Evolutionary conservation across 441 rosid genomes (phyloP), one percentile per base, ranked within the genome.

Genomic region (Croton setiger): DNA sequence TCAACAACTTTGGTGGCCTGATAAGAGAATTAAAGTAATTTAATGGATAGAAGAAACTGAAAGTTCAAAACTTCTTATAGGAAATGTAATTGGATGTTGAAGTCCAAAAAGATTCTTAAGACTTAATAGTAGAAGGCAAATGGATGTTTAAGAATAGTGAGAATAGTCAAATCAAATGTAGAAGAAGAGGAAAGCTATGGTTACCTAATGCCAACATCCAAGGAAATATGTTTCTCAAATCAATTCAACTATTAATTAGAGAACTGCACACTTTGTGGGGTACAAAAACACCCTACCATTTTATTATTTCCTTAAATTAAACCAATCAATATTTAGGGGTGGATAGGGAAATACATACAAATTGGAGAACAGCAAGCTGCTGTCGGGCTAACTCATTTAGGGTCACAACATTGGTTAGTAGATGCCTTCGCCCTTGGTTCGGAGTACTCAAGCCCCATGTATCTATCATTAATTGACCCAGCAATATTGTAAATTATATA

Each of bases 231-330:
- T 73, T 63, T 71, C 76, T 67, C 76, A 45, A 44, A 55, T 27
- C 31, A 27, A 15, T 67, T 67, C 70, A 63, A 66, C 49, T 67
- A 71, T 33, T 13, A 55, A 47, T 61, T 57, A 58, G 39, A 33
- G 63, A 58, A 72, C 76, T 68, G 68, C 45, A 54, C 72, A 69
- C 37, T 35, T 68, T 3, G 63, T 78, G 80, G 83, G 82, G 75
- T 70, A 72, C 73, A 67, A 67, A 76, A 64, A 76, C 83, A 72
- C 82, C 83, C 86, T 80, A 77, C 76, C 85, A 71, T 52, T 8
- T 23, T 15, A 11, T 12, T n/a, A 27, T 27, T 17, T n/a, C 35
- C 27, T 27, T 60, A 18, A 55, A 18, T 36, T 31, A 60, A 60
- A 37, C n/a, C 21, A 27, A 13, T 55, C 1, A 21, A 55, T 12